Evolutionary conservation across 2,329 filamentous ascomycete species (phyloP).

Genomic region (Cladosporium sp.): DNA sequence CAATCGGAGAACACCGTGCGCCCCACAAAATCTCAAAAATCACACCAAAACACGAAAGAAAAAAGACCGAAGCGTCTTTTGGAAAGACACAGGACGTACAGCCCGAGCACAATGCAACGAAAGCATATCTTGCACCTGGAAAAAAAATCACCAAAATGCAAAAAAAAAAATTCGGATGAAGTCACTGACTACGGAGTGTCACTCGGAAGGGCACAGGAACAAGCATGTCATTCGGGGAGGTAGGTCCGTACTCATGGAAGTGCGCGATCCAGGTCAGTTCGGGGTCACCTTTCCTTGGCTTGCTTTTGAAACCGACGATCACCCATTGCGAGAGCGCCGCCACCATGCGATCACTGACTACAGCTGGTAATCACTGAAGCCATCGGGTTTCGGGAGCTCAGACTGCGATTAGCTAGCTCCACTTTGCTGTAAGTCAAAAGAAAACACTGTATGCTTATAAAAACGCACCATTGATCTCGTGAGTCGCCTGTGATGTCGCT

Average conservation of each 20-base stretch:
- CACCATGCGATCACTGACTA: constrained; percentile 3
- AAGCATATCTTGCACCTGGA: too few relatives aligned
- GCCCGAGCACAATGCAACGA: too few relatives aligned
- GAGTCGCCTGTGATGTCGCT: constrained; percentile 7
- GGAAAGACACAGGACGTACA: too few relatives aligned
- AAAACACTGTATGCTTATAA: constrained; percentile 11
- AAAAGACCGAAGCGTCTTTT: too few relatives aligned
- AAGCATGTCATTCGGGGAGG: neutral
- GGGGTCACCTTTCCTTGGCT: constrained; percentile 3
- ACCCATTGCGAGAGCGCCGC: neutral
- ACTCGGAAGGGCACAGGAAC: neutral
- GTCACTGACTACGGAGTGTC: neutral
- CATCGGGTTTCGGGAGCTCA: constrained; percentile 1
- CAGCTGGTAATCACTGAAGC: constrained; percentile 4
- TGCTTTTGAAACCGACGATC: neutral
- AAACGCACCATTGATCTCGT: neutral
- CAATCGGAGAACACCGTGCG: too few relatives aligned
- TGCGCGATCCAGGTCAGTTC: constrained; percentile 12
- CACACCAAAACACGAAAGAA: too few relatives aligned
- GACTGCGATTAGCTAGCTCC: constrained; percentile 3
- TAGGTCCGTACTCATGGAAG: constrained; percentile 6
- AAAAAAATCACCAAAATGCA: neutral
- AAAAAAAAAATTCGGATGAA: neutral
- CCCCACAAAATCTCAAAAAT: too few relatives aligned
- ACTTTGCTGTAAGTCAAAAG: constrained; percentile 6